phyloP scores from a whole-genome alignment of 192 early-diverging fungal species.

The Helicostylum pulchrum region DNA sequence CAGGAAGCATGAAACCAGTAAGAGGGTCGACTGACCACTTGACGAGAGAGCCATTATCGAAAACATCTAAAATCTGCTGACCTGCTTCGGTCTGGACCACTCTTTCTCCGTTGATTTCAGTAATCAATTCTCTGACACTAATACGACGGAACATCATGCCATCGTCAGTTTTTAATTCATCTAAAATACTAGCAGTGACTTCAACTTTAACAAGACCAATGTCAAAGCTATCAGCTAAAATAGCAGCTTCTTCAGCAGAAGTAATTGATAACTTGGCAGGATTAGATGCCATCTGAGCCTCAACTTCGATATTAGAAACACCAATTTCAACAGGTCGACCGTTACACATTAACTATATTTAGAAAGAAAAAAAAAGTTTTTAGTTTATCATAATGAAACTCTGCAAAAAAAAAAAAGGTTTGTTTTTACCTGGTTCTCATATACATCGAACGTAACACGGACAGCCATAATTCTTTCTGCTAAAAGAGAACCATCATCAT shows the following conservation, averaged over 20 bases:
- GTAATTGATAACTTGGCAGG: constrained; percentile 37
- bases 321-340: constrained; percentile 46
- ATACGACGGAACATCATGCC: constrained; percentile 47
- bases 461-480: constrained; percentile 57
- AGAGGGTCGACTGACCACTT: constrained; percentile 42
- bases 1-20: constrained; percentile 32
- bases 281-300: constrained; percentile 41
- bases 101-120: constrained; percentile 52
- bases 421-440: constrained; percentile 52
- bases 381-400: too few relatives aligned
- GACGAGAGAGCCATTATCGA: constrained; percentile 39
- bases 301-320: constrained; percentile 36
- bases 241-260: constrained; percentile 38
- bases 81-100: constrained; percentile 50
- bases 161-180: constrained; percentile 38
- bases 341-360: constrained; percentile 46
- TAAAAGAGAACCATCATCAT: constrained; percentile 53
- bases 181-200: constrained; percentile 44
- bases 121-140: constrained; percentile 42
- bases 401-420: too few relatives aligned
- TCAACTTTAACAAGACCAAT: constrained; percentile 53
- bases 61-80: constrained; percentile 57
- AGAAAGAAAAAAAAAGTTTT: neutral
- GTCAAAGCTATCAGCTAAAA: constrained; percentile 49
- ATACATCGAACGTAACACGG: constrained; percentile 55